Evolutionary conservation across 306 rosid species (phyloP).

Genomic region (Vicia sativa): DNA sequence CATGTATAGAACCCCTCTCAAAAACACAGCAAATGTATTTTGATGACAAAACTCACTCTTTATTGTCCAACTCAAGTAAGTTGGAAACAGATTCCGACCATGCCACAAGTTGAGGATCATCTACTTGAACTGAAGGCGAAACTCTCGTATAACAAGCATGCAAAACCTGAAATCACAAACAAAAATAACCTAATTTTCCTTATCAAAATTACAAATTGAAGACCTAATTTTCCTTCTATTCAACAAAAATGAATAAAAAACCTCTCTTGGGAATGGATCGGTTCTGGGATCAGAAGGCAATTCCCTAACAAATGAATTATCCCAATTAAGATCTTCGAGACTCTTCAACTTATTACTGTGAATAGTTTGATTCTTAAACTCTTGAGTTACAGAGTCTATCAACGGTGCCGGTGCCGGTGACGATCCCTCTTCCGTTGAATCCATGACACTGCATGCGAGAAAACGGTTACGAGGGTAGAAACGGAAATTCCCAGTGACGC

Average conservation of each 20-base stretch:
- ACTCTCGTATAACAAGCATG: slow-evolving; percentile 89
- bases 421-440: slow-evolving; percentile 45
- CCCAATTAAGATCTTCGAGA: slow-evolving; percentile 93
- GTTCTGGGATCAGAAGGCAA: slow-evolving; percentile 81
- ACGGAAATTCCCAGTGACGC: slow-evolving; percentile 36
- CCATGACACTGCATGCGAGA: slow-evolving; percentile 59
- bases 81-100: slow-evolving; percentile 79
- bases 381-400: slow-evolving; percentile 68
- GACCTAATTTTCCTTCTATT: background rate
- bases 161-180: slow-evolving; percentile 58
- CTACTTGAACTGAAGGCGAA: slow-evolving; percentile 70
- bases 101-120: slow-evolving; percentile 86
- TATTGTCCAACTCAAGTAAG: slow-evolving; percentile 74
- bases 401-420: slow-evolving; percentile 42
- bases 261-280: slow-evolving; percentile 77
- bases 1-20: too few relatives aligned
- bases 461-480: slow-evolving; percentile 31
- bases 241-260: background rate
- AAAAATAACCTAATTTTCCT: too few relatives aligned
- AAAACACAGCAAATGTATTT: background rate
- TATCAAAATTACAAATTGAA: background rate
- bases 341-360: background rate
- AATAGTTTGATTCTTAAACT: slow-evolving; percentile 55
- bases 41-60: slow-evolving; percentile 59
- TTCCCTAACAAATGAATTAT: slow-evolving; percentile 70